Evolutionary conservation across 257 asterid species (phyloP).

Genomic region (Salvia splendens): DNA sequence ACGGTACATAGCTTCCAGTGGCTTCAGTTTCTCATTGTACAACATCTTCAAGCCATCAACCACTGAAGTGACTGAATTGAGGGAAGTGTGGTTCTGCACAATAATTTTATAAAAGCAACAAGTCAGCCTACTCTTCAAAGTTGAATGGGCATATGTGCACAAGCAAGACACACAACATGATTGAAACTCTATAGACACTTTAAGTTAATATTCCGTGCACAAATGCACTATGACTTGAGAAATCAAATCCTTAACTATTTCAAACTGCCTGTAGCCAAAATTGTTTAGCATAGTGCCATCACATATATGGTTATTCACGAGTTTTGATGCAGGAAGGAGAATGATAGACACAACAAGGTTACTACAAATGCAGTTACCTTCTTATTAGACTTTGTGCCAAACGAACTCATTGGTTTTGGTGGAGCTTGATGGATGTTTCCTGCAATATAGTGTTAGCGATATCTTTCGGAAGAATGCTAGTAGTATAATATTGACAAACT

Average conservation of each 20-base stretch:
- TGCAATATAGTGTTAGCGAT: slow-evolving; percentile 34
- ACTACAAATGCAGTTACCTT: slow-evolving; percentile 46
- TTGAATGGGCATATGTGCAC: slow-evolving; percentile 19
- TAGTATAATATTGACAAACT: slow-evolving; percentile 3
- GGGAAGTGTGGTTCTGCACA: slow-evolving; percentile 54
- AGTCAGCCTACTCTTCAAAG: slow-evolving; percentile 28
- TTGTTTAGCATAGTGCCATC: slow-evolving; percentile 7
- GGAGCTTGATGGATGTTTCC: slow-evolving; percentile 50
- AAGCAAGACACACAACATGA: slow-evolving; percentile 1
- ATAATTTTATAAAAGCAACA: slow-evolving; percentile 20
- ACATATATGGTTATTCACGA: slow-evolving; percentile 3
- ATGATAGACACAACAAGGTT: not conserved
- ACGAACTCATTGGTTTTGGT: slow-evolving; percentile 41
- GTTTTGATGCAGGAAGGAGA: slow-evolving; percentile 9
- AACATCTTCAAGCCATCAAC: slow-evolving; percentile 79
- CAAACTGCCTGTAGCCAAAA: slow-evolving; percentile 16
- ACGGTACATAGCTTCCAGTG: slow-evolving; percentile 77
- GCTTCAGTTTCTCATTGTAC: slow-evolving; percentile 83
- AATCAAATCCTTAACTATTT: slow-evolving; percentile 1
- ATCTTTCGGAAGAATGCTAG: slow-evolving; percentile 13
- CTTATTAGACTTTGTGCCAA: slow-evolving; percentile 58
- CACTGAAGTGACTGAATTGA: slow-evolving; percentile 72
- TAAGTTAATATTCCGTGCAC: not conserved
- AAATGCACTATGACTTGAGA: not conserved
- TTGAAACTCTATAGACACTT: not conserved